Conservation (phyloP, 2,329 filamentous ascomycete genomes). For the Emmonsia crescens region DNA sequence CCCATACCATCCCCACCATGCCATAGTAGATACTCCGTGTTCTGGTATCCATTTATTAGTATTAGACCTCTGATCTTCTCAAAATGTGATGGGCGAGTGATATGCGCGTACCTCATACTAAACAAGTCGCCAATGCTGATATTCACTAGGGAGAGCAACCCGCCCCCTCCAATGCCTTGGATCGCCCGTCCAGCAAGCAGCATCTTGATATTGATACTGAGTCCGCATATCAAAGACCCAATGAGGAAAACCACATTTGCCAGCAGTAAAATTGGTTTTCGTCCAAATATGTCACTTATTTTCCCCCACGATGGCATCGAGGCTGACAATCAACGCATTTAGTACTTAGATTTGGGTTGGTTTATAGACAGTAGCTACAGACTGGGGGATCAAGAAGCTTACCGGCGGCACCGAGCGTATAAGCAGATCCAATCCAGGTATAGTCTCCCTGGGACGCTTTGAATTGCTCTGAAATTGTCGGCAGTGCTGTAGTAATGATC, state of each 20-base stretch:
- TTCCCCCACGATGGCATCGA: slow-evolving; percentile 47
- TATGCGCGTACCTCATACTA: slow-evolving; percentile 38
- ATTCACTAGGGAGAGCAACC: slow-evolving; percentile 52
- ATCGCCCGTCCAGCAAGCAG: slow-evolving; percentile 51
- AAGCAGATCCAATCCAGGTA: slow-evolving; percentile 29
- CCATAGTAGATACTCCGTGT: slow-evolving; percentile 51
- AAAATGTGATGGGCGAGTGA: background rate
- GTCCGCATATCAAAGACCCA: slow-evolving; percentile 50
- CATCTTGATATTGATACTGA: slow-evolving; percentile 50
- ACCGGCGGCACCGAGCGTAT: slow-evolving; percentile 24
- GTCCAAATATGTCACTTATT: slow-evolving; percentile 55
- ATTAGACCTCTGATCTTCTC: too few relatives aligned
- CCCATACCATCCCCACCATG: slow-evolving; percentile 52
- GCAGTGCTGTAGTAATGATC: slow-evolving; percentile 26
- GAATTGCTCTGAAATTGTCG: slow-evolving; percentile 24
- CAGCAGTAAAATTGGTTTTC: slow-evolving; percentile 50
- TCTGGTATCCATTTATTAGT: slow-evolving; percentile 16
- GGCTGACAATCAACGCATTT: slow-evolving; percentile 9
- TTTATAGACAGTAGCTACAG: background rate
- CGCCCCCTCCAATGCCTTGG: slow-evolving; percentile 54
- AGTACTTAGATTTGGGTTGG: background rate
- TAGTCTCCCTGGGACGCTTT: slow-evolving; percentile 24
- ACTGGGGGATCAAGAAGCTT: slow-evolving; percentile 11
- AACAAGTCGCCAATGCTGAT: slow-evolving; percentile 56
- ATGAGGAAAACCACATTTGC: slow-evolving; percentile 53